A percentile compares a stretch with the other conserved stretches of the same genome.
Conservation (phyloP, 2,329 filamentous ascomycete genomes). For the Nemania bipapillata region DNA sequence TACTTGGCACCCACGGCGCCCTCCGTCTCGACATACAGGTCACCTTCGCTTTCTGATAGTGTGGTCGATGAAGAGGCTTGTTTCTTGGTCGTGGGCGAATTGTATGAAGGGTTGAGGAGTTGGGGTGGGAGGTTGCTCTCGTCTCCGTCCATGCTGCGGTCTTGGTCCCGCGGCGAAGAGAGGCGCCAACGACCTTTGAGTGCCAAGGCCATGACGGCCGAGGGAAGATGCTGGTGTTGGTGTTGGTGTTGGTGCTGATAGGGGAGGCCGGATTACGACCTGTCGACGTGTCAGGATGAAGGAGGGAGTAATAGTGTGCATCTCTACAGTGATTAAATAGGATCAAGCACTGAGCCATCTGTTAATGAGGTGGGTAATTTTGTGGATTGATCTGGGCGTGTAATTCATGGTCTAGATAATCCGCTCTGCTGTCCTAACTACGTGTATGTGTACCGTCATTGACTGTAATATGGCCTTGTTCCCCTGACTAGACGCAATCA, state of each 20-base stretch:
- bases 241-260: conserved; percentile 24
- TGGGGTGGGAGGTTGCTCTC: conserved; percentile 34
- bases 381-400: too few species aligned
- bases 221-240: conserved; percentile 56
- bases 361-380: too few species aligned
- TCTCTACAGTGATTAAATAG: too few species aligned
- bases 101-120: background rate
- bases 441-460: too few species aligned
- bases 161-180: conserved; percentile 51
- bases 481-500: too few species aligned
- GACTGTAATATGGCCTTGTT: too few species aligned
- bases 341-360: too few species aligned
- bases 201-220: conserved; percentile 73
- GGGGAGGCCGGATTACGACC: too few species aligned
- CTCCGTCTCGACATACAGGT: conserved; percentile 86
- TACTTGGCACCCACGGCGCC: conserved; percentile 78
- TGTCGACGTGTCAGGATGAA: too few species aligned
- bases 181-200: conserved; percentile 67
- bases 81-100: background rate
- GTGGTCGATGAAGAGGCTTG: background rate
- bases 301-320: too few species aligned
- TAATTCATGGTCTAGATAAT: too few species aligned
- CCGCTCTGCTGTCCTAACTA: conserved; percentile 9
- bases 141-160: conserved; percentile 31
- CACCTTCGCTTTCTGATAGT: conserved; percentile 66